These are phyloP conservation scores for Priceomyces melissophilus DNA, from an alignment of 805 yeast genomes.

Conservation along the genomic window DNA sequence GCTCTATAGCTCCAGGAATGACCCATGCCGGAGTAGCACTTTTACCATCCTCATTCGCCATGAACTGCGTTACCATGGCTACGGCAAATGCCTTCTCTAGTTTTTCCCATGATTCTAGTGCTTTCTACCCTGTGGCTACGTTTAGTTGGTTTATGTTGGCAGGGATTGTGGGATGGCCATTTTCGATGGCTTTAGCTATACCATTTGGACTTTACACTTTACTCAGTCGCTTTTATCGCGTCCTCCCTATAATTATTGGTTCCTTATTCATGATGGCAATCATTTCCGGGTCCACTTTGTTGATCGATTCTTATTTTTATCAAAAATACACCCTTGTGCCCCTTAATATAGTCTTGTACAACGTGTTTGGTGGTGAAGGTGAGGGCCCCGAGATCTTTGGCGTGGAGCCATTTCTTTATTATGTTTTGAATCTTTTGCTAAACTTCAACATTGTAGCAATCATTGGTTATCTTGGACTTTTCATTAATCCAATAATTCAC, in stretches of 20 bases:
- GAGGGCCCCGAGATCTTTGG: slow-evolving; percentile 93
- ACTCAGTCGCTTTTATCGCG: slow-evolving; percentile 4
- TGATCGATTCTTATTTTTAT: slow-evolving; percentile 62
- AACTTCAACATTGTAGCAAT: slow-evolving; percentile 64
- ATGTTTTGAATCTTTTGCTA: slow-evolving; percentile 61
- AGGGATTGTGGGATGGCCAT: slow-evolving; percentile 91
- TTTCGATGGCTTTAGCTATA: slow-evolving; percentile 58
- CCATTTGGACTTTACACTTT: slow-evolving; percentile 50
- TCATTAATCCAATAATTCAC: slow-evolving; percentile 19
- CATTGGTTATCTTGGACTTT: slow-evolving; percentile 38
- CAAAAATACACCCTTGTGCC: slow-evolving; percentile 65
- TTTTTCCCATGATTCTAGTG: slow-evolving; percentile 6
- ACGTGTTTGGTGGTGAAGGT: slow-evolving; percentile 64
- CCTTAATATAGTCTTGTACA: slow-evolving; percentile 76
- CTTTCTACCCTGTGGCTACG: slow-evolving; percentile 15
- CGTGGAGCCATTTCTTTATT: slow-evolving; percentile 73
- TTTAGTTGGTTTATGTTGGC: slow-evolving; percentile 54
- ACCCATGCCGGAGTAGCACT: slow-evolving; percentile 85
- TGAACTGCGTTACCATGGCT: slow-evolving; percentile 45
- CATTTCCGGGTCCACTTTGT: slow-evolving; percentile 23
- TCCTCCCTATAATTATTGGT: slow-evolving; percentile 2
- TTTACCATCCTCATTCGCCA: slow-evolving; percentile 76
- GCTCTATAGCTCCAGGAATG: slow-evolving; percentile 72
- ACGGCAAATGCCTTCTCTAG: slow-evolving; percentile 33
- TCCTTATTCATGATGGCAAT: slow-evolving; percentile 10